These are phyloP conservation scores for Arthrobotrys pseudoclavata DNA, from an alignment of 2,329 filamentous ascomycete genomes.

Conservation along the genomic window DNA sequence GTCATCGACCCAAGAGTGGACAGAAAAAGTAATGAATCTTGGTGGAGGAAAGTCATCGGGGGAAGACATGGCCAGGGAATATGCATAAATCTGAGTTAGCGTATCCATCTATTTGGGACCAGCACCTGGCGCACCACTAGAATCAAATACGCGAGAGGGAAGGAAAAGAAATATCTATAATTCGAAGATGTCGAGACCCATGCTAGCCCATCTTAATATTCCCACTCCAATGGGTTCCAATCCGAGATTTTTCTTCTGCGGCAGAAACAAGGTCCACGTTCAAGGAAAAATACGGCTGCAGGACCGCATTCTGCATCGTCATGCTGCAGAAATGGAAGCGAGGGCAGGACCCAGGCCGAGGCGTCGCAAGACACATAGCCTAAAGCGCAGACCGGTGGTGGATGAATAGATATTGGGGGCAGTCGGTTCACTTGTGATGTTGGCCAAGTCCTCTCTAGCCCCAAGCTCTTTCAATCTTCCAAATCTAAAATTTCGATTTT, in stretches of 20 bases:
- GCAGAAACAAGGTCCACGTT: conserved; percentile 54
- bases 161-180: conserved; percentile 55
- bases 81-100: conserved; percentile 58
- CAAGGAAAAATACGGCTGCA: conserved; percentile 53
- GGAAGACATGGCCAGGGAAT: conserved; percentile 50
- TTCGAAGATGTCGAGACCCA: conserved; percentile 57
- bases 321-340: conserved; percentile 56
- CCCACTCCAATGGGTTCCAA: conserved; percentile 59
- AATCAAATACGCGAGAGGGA: conserved; percentile 60
- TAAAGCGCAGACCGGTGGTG: conserved; percentile 16
- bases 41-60: conserved; percentile 18
- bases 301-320: conserved; percentile 45
- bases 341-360: conserved; percentile 37
- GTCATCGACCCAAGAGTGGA: conserved; percentile 44
- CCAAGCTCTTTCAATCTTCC: conserved; percentile 14
- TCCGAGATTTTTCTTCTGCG: conserved; percentile 58
- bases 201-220: conserved; percentile 60
- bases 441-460: conserved; percentile 28
- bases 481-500: conserved; percentile 18
- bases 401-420: conserved; percentile 3
- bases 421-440: conserved; percentile 2
- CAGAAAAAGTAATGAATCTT: conserved; percentile 33
- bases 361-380: conserved; percentile 29
- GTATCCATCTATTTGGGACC: conserved; percentile 60
- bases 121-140: conserved; percentile 45